Base-by-base conservation (phyloP, 2,329 filamentous ascomycete genomes). In the Fusarium newnesense region DNA sequence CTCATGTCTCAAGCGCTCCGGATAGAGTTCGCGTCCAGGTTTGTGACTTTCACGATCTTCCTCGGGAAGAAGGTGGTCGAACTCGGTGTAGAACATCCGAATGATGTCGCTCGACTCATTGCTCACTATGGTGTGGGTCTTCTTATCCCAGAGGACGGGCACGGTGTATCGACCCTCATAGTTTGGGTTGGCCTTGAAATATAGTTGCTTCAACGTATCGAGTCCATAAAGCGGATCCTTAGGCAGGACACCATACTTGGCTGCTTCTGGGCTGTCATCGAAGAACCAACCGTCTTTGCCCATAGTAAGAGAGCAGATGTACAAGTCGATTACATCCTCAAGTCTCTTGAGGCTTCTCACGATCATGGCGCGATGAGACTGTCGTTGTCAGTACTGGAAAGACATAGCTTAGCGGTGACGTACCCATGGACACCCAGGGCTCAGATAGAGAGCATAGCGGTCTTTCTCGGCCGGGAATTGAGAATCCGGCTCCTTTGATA, bases 91-190 rank as follows among this genome's bases (percentile, higher is more conserved):
- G 69, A 96, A 85, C 92, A 96, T 95, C 72, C 93, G 89, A 75
- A 96, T 94, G 75, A 96, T 96, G 80, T 96, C 94, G 59, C 90
- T 89, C 61, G 91, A 93, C 84, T 96, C 94, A 73, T 97, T 97
- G 85, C 89, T 95, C 50, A 96, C 94, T 73, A 96, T 93, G 21
- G 86, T 89, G 54, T 91, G 88, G 30, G 86, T 85, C 79, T 92
- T 89, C 79, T 90, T 92, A 74, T 94, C 92, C 85, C 89, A 93
- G 15, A 95, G 85, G 0, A 91, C 90, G 0, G 93, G 93, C 3
- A 95, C 93, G 0, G 93, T 95, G 78, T 92, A 93, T 12, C 93
- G 87, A 1, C 92, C 92, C 2, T 83, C 81, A 30, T 94, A 96
- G 60, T 91, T 84, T 0, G 90, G 88, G 72, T 94, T 87, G 34